Conservation (phyloP, 768 basidiomycete species). For the Lyophyllum atratum region DNA sequence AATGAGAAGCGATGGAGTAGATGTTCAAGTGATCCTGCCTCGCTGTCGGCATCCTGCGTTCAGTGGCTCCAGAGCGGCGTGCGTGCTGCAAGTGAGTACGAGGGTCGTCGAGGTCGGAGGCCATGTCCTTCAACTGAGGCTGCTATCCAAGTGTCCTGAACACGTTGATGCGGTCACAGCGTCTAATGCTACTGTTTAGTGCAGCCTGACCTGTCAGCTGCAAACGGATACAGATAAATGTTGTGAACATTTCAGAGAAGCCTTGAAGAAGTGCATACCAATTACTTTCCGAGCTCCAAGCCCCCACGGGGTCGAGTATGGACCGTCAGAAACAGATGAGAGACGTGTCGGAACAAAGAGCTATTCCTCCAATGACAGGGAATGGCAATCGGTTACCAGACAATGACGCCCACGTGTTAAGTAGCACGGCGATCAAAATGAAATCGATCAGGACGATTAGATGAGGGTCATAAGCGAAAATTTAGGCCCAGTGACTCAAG, state of each 20-base stretch:
- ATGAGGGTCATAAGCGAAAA: slow-evolving; percentile 8
- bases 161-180: background rate
- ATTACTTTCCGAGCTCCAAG: background rate
- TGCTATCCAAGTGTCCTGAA: background rate
- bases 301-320: background rate
- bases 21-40: background rate
- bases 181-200: background rate
- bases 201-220: background rate
- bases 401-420: slow-evolving; percentile 1
- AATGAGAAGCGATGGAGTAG: background rate
- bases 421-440: slow-evolving; percentile 1
- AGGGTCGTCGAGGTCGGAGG: background rate
- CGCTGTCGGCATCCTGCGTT: too few relatives aligned
- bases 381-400: background rate
- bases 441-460: slow-evolving; percentile 5
- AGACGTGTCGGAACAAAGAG: background rate
- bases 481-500: slow-evolving; percentile 1
- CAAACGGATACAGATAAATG: background rate
- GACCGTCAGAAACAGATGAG: background rate
- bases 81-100: background rate
- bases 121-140: background rate
- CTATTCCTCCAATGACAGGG: background rate
- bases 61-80: background rate
- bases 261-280: background rate
- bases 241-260: background rate